Evolutionary conservation across 2,329 filamentous ascomycete genomes (phyloP), one percentile per base, ranked within the genome.

Genomic region (Lachnellula subtilissima): DNA sequence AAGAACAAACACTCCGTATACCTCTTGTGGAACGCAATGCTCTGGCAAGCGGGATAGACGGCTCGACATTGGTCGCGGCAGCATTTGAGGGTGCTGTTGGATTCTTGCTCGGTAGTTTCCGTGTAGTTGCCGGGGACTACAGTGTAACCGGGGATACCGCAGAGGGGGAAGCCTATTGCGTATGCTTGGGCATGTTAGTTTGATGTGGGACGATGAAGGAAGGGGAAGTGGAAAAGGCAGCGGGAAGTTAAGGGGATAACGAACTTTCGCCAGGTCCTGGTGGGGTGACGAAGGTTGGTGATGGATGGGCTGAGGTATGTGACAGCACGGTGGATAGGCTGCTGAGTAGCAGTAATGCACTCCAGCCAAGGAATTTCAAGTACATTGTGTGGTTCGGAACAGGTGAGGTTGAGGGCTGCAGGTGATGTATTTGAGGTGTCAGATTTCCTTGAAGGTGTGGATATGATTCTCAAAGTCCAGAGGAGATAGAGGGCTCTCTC

Each of bases 151-250:
- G 53, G 32, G 36, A 60, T 39, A n/a, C 17, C 32, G 52, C 61
- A 61, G 52, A 63, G 42, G 14, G 59, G 58, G 40, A 50, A 55
- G 25, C 58, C 61, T 22, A 19, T 35, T 12, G 43, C 40, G 48
- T 61, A 61, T 32, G 50, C 57, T 48, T 59, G 62, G 40, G 64
- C 64, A 52, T 35, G 67, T 71, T 65, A 69, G 65, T 37, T 49
- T 57, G 57, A 25, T 57, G 55, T 19, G 53, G 54, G 32, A 55
- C 32, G 37, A 67, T 12, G 3, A 46, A 42, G 64, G 60, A 39
- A 54, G 22, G 62, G 61, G 40, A 54, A 61, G 11, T 39, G 39
- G 60, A 68, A 76, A 19, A 45, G 5, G 42, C 42, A 2, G 22
- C n/a, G 11, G n/a, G 11, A 35, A 36, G 15, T 23, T 14, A 15